Evolutionary conservation across 2,329 filamentous ascomycete species (phyloP).

Genomic region (Ilyonectria robusta): DNA sequence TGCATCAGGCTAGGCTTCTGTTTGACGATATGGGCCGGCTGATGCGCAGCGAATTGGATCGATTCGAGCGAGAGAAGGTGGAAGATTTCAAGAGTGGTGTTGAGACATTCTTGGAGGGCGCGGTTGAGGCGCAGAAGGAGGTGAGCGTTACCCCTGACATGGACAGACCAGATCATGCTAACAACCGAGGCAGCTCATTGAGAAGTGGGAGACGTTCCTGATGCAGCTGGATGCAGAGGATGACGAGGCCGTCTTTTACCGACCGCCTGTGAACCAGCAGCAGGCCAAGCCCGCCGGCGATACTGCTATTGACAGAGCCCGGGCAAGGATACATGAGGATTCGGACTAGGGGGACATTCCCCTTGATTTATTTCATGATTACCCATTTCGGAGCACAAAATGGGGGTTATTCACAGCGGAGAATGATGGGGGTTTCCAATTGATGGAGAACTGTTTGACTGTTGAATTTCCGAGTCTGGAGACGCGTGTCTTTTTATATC

Average conservation of each 20-base stretch:
- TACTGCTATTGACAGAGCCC: slow-evolving; percentile 72
- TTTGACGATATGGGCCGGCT: slow-evolving; percentile 98
- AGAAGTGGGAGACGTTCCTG: slow-evolving; percentile 98
- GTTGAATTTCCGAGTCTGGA: slow-evolving; percentile 45
- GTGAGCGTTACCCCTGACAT: slow-evolving; percentile 62
- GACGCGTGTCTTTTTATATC: slow-evolving; percentile 51
- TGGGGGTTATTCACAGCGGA: slow-evolving; percentile 13
- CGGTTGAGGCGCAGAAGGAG: slow-evolving; percentile 98
- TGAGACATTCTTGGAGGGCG: slow-evolving; percentile 96
- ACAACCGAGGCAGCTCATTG: slow-evolving; percentile 68
- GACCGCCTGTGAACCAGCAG: slow-evolving; percentile 70
- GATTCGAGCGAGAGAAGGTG: slow-evolving; percentile 97
- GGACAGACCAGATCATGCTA: slow-evolving; percentile 28
- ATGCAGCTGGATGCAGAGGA: slow-evolving; percentile 97
- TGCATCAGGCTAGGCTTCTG: slow-evolving; percentile 88
- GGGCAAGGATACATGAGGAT: slow-evolving; percentile 72
- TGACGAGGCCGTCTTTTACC: slow-evolving; percentile 79
- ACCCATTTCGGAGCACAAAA: slow-evolving; percentile 31
- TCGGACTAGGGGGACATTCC: slow-evolving; percentile 63
- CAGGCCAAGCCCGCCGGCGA: slow-evolving; percentile 66
- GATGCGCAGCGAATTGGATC: slow-evolving; percentile 91
- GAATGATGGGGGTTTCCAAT: slow-evolving; percentile 27
- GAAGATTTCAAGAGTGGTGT: slow-evolving; percentile 99
- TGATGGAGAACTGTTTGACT: slow-evolving; percentile 35
- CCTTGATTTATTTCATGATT: slow-evolving; percentile 32